Percentiles rank a stretch among this genome's conserved stretches.
These are phyloP conservation scores for Fusarium sp. DNA, from an alignment of 2,329 filamentous ascomycete genomes.

Conservation along the genomic window DNA sequence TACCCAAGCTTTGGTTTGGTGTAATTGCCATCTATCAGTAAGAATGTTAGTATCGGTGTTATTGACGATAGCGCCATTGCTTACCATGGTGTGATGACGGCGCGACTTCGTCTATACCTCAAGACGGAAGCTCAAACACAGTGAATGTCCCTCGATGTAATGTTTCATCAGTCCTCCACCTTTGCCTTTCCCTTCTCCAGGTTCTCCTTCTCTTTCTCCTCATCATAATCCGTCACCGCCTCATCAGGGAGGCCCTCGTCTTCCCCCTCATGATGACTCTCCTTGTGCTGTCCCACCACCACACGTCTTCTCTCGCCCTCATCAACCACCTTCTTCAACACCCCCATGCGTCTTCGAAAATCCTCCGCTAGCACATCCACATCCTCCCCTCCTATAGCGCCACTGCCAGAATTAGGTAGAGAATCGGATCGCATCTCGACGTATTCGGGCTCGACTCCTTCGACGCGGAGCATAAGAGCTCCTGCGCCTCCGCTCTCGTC, in stretches of 20 bases:
- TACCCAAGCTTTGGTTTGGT: slow-evolving; percentile 1
- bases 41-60: slow-evolving; percentile 1
- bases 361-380: slow-evolving; percentile 66
- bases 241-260: slow-evolving; percentile 34
- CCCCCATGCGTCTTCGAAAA: slow-evolving; percentile 69
- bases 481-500: slow-evolving; percentile 44
- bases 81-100: slow-evolving; percentile 6
- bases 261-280: slow-evolving; percentile 13
- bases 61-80: background rate
- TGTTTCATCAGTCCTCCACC: slow-evolving; percentile 19
- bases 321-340: slow-evolving; percentile 67
- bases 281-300: slow-evolving; percentile 45
- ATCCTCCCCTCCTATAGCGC: slow-evolving; percentile 58
- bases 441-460: slow-evolving; percentile 56
- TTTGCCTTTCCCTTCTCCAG: slow-evolving; percentile 19
- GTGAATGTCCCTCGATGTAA: background rate
- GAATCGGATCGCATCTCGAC: slow-evolving; percentile 48
- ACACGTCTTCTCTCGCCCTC: slow-evolving; percentile 62
- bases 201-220: slow-evolving; percentile 30
- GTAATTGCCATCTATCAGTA: slow-evolving; percentile 12
- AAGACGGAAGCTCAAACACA: slow-evolving; percentile 3
- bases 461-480: slow-evolving; percentile 53
- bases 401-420: slow-evolving; percentile 50
- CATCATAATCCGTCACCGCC: slow-evolving; percentile 36
- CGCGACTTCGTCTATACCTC: background rate